Evolutionary conservation across 495 filamentous ascomycete genomes (phyloP), one percentile per base, ranked within the genome.

Genomic region (Penicillium antarcticum): DNA sequence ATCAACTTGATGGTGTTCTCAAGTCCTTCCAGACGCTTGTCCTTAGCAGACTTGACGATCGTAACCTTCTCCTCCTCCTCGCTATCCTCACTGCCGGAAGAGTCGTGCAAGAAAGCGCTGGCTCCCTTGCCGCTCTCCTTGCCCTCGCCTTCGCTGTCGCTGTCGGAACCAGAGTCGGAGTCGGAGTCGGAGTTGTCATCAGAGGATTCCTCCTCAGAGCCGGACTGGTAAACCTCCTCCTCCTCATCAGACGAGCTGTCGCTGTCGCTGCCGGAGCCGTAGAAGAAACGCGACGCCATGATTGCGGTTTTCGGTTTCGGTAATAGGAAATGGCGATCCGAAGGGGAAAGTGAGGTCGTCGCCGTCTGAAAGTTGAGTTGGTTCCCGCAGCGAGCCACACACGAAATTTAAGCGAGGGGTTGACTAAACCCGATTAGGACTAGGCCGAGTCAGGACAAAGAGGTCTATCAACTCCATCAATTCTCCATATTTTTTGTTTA

Each of bases 1-100:
- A 97, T 97, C 51, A 86, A 72, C 64, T 86, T 85, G 49, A 97
- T 87, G 37, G 84, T 95, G 38, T 83, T 81, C 71, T 97, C 95
- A 51, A 99, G 79, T 65, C 96, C 95, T 63, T 96, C 95, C 51
- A 91, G 73, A 35, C 94, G 81, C 80, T 99, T 99, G 72, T 97
- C 92, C 75, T 97, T 97, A 45, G 91, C 92, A 69, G 91, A 96
- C 82, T 96, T 97, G 48, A 91, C 85, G 52, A 95, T 74, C 45
- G 88, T 92, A 45, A 84, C 83, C 50, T 82, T 80, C 38, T 89
- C 89, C 52, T 95, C 92, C 50, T 89, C 88, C 58, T 88, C 87
- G 58, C 85, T 88, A 46, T 89, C 87, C 57, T 95, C 91, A 60
- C 87, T 90, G 26, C 90, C 88, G 17, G 79, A 81, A 8, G 74